Base-by-base conservation (phyloP, 148 eudicot genomes). In the Cornus florida region DNA sequence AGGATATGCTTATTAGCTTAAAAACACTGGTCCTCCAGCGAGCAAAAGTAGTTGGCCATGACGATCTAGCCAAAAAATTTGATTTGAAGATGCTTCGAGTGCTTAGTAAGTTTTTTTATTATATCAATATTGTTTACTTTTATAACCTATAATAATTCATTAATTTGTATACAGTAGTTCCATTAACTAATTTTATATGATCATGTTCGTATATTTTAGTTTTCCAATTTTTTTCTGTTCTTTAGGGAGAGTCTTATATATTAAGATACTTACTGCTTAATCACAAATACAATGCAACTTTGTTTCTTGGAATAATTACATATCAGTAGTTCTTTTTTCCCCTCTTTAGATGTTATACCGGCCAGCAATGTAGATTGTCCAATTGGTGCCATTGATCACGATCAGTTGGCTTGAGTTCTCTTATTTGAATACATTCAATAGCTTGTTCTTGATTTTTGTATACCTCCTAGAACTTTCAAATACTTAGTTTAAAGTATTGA, bases 1-100 rank as follows among this genome's bases (percentile, higher is more conserved):
- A 92, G 97, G 94, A 93, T 53, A 31, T 91, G 79, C 76, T 93
- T 79, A 82, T 91, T 76, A 77, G 86, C 80, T 77, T 91, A 79
- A 91, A 91, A 82, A 84, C 77, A 74, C 74, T 93, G 76, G 88
- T 86, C 50, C 56, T 77, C 65, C 87, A 71, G 74, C 90, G 90
- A 28, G 87, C 97, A 69, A 75, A 82, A 81, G 76, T 66, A 57
- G 70, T 89, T 67, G 88, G 92, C 22, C 93, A 86, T 70, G 90
- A 84, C 66, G 79, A 82, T 81, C 70, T 88, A 48, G 90, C 89
- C 16, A 71, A 85, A 69, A 89, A 87, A 68, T 87, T 88, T 75
- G 89, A 90, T 82, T 76, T 89, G 71, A 86, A 81, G 83, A 84
- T 85, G 82, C 89, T 91, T 77, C 84, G 94, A 64, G 86, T 84